A percentile compares a stretch with the other conserved stretches of the same genome.
phyloP scores from a whole-genome alignment of 2,329 filamentous ascomycete species.

The Botrytis deweyae region DNA sequence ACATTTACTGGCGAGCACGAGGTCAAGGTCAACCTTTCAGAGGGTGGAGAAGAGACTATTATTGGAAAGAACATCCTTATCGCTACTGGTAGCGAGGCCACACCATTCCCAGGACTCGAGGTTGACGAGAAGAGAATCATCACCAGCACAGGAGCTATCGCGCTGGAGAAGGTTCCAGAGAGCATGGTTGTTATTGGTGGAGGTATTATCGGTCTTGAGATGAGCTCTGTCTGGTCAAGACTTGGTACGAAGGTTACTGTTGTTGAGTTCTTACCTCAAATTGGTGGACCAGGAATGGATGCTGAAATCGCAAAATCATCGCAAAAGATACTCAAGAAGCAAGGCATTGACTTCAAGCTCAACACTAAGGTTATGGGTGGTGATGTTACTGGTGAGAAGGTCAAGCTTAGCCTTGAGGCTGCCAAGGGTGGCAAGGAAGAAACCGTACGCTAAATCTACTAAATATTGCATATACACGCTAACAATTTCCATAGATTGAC shows the following conservation, averaged over 20 bases:
- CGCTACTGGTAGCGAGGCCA: conserved; percentile 91
- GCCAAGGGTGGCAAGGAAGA: conserved; percentile 96
- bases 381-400: conserved; percentile 72
- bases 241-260: conserved; percentile 94
- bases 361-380: conserved; percentile 92
- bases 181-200: conserved; percentile 97
- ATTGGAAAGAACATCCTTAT: conserved; percentile 97
- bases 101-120: conserved; percentile 91
- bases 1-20: conserved; percentile 87
- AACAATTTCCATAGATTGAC: conserved; percentile 62
- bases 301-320: conserved; percentile 84
- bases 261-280: conserved; percentile 93
- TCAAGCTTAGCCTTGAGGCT: conserved; percentile 84
- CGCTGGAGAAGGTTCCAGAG: conserved; percentile 87
- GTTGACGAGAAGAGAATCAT: conserved; percentile 98
- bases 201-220: conserved; percentile 98
- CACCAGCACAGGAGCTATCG: conserved; percentile 91
- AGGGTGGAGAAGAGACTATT: conserved; percentile 86
- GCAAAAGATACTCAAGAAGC: conserved; percentile 92
- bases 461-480: conserved; percentile 9
- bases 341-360: conserved; percentile 97
- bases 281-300: conserved; percentile 98
- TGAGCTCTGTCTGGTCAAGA: conserved; percentile 96
- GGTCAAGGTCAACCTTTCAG: conserved; percentile 83
- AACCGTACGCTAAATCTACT: conserved; percentile 57